Evolutionary conservation across 2,329 filamentous ascomycete genomes (phyloP).

Genomic region (Cladophialophora carrionii): DNA sequence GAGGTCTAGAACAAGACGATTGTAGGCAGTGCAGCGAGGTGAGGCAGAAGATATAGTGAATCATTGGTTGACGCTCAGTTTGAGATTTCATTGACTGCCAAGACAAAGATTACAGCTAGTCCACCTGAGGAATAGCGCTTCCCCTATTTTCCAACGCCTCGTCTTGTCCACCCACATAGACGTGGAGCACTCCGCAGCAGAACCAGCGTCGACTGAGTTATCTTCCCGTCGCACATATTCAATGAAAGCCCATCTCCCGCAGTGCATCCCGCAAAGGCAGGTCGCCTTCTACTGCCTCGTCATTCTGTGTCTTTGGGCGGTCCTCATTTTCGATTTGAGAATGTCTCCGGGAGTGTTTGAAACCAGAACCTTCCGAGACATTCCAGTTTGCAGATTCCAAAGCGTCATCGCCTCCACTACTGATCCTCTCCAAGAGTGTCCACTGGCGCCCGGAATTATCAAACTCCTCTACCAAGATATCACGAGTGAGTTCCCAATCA

Average conservation of each 20-base stretch:
- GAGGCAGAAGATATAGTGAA: conserved; percentile 6
- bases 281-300: background rate
- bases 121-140: conserved; percentile 4
- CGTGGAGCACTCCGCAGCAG: background rate
- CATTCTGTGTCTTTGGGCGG: background rate
- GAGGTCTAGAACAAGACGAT: background rate
- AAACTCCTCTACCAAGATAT: conserved; percentile 46
- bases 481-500: conserved; percentile 56
- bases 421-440: conserved; percentile 23
- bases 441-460: conserved; percentile 26
- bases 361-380: background rate
- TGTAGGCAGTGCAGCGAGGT: conserved; percentile 7
- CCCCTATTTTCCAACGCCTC: conserved; percentile 15
- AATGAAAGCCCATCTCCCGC: background rate
- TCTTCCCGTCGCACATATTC: background rate
- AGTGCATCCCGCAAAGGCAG: background rate
- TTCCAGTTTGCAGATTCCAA: background rate
- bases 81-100: conserved; percentile 15
- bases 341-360: background rate
- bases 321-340: background rate
- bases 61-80: background rate
- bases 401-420: conserved; percentile 5
- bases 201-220: background rate
- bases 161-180: background rate
- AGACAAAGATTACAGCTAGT: conserved; percentile 14